Percentiles rank a stretch among this genome's conserved stretches.
These are phyloP conservation scores for Paramarasmius palmivorus DNA, from an alignment of 1,284 basidiomycete genomes.

Conservation along the genomic window DNA sequence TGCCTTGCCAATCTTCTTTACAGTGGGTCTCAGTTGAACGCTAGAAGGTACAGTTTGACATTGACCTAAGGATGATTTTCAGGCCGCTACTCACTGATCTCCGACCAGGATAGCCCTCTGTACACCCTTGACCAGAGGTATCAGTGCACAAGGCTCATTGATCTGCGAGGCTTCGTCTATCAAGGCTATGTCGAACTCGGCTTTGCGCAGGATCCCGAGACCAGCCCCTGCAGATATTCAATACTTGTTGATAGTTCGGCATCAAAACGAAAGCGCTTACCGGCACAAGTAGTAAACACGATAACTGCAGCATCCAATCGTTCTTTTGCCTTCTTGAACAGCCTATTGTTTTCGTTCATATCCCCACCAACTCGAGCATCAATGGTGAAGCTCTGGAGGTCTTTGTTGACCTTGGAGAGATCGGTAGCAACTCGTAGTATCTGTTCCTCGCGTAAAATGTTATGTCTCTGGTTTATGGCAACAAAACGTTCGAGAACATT, in stretches of 20 bases:
- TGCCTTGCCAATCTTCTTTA: slow-evolving; percentile 54
- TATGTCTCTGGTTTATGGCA: slow-evolving; percentile 38
- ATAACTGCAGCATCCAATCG: slow-evolving; percentile 54
- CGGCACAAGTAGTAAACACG: slow-evolving; percentile 66
- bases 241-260: slow-evolving; percentile 13
- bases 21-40: slow-evolving; percentile 65
- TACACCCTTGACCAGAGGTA: slow-evolving; percentile 65
- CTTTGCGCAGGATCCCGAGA: slow-evolving; percentile 53
- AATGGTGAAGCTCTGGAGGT: slow-evolving; percentile 56
- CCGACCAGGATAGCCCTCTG: slow-evolving; percentile 59
- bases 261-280: slow-evolving; percentile 17
- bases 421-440: slow-evolving; percentile 68
- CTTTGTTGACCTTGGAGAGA: slow-evolving; percentile 56
- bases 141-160: slow-evolving; percentile 61
- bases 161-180: slow-evolving; percentile 72
- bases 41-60: slow-evolving; percentile 32
- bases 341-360: slow-evolving; percentile 55
- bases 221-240: slow-evolving; percentile 45
- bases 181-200: slow-evolving; percentile 59
- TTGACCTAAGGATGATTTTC: background rate
- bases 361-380: slow-evolving; percentile 68
- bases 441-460: slow-evolving; percentile 48
- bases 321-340: slow-evolving; percentile 58
- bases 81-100: slow-evolving; percentile 52
- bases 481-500: slow-evolving; percentile 67